Evolutionary conservation across 129 eudicot genomes (phyloP).

Genomic region (Flaveria sonorensis): DNA sequence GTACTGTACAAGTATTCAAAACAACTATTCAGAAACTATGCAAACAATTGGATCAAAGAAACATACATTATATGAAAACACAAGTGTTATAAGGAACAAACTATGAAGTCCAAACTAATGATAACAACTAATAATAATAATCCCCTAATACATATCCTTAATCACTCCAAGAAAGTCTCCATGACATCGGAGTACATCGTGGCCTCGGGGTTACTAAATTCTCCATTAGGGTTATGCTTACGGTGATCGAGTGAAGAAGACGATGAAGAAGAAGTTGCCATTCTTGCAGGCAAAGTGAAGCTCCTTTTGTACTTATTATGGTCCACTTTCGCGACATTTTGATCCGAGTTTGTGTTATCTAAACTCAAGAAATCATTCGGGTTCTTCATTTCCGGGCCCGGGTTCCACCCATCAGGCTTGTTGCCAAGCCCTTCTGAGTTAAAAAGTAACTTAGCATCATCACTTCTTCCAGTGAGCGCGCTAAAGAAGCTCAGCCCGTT

Average conservation of each 20-base stretch:
- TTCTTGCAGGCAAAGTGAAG: slow-evolving; percentile 85
- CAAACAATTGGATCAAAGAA: slow-evolving; percentile 25
- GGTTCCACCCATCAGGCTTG: slow-evolving; percentile 54
- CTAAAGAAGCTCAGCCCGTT: slow-evolving; percentile 75
- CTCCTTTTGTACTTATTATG: slow-evolving; percentile 84
- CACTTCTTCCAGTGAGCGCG: slow-evolving; percentile 70
- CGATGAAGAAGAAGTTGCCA: slow-evolving; percentile 82
- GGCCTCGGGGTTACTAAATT: slow-evolving; percentile 61
- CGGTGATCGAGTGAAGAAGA: slow-evolving; percentile 80
- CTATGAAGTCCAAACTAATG: slow-evolving; percentile 32
- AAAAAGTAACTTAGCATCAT: slow-evolving; percentile 73
- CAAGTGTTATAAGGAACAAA: slow-evolving; percentile 34
- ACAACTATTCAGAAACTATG: background rate
- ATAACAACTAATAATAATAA: slow-evolving; percentile 18
- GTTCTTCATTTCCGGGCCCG: slow-evolving; percentile 45
- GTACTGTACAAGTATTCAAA: background rate
- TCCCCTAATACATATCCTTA: slow-evolving; percentile 39
- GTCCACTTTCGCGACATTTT: slow-evolving; percentile 54
- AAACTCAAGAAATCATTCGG: slow-evolving; percentile 86
- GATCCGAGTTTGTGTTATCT: slow-evolving; percentile 58
- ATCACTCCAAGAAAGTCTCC: slow-evolving; percentile 90
- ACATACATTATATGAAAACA: slow-evolving; percentile 21
- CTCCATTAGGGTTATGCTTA: slow-evolving; percentile 53
- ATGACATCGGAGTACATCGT: slow-evolving; percentile 87
- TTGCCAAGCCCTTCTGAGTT: slow-evolving; percentile 64